phyloP scores from a whole-genome alignment of 371 early-diverging fungal species.

The Rhizomucor miehei region DNA sequence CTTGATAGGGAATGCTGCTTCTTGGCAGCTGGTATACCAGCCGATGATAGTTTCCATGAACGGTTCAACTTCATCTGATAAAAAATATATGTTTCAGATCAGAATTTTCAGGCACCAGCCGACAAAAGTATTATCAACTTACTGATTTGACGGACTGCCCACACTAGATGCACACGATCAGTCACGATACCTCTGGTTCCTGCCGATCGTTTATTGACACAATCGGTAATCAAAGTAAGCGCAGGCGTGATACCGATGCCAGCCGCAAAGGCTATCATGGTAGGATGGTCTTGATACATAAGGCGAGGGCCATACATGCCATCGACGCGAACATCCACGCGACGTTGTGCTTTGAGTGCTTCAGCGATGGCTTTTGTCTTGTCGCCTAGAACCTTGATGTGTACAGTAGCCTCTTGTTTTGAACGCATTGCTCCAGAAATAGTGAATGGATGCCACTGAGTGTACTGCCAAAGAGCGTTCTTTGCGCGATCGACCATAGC shows the following conservation, averaged over 20 bases:
- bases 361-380: conserved; percentile 18
- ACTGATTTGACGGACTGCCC: conserved; percentile 36
- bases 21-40: conserved; percentile 20
- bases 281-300: conserved; percentile 38
- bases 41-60: conserved; percentile 33
- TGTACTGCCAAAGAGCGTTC: conserved; percentile 17
- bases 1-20: conserved; percentile 19
- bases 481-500: conserved; percentile 20
- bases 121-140: conserved; percentile 1
- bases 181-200: conserved; percentile 35
- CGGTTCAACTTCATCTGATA: conserved; percentile 30
- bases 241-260: conserved; percentile 51
- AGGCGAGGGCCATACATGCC: conserved; percentile 44
- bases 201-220: conserved; percentile 30
- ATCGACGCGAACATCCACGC: conserved; percentile 30
- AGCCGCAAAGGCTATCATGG: conserved; percentile 28
- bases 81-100: conserved; percentile 3
- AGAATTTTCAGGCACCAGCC: neutral
- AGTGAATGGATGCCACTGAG: conserved; percentile 47
- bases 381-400: conserved; percentile 42
- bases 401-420: conserved; percentile 14
- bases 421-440: conserved; percentile 36
- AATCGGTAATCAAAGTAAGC: conserved; percentile 36
- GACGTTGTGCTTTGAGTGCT: conserved; percentile 9
- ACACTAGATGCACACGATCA: conserved; percentile 38